A percentile compares a stretch with the other conserved stretches of the same genome.
These are phyloP conservation scores for Brassica cretica DNA, from an alignment of 345 rosid genomes.

Conservation along the genomic window DNA sequence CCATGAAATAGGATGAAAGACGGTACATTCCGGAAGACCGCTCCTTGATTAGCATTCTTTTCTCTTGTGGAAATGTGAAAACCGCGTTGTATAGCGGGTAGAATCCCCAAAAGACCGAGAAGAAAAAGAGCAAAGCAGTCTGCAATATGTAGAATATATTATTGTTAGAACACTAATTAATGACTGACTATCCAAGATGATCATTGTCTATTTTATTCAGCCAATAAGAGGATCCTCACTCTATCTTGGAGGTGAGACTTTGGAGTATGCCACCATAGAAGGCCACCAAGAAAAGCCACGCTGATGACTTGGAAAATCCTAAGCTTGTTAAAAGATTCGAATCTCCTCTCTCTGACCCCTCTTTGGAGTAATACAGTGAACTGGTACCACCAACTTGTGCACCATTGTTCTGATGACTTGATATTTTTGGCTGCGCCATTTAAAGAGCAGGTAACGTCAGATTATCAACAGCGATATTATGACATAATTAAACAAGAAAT, in stretches of 20 bases:
- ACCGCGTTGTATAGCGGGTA: conserved; percentile 99
- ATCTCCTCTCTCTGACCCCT: conserved; percentile 80
- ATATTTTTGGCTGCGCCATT: conserved; percentile 46
- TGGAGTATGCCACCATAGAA: conserved; percentile 97
- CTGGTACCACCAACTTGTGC: conserved; percentile 97
- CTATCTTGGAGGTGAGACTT: conserved; percentile 82
- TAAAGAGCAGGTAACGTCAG: background rate
- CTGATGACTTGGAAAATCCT: conserved; percentile 97
- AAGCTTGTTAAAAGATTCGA: conserved; percentile 86
- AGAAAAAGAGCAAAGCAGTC: conserved; percentile 94
- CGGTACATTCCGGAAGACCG: conserved; percentile 94
- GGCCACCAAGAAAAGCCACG: conserved; percentile 90
- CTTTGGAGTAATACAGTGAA: conserved; percentile 88
- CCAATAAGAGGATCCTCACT: conserved; percentile 48
- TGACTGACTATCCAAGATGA: background rate
- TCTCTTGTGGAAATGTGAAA: conserved; percentile 94
- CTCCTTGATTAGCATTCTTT: conserved; percentile 84
- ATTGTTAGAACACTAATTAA: conserved; percentile 10
- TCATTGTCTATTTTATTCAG: background rate
- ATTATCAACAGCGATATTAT: no score
- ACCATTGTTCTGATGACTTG: conserved; percentile 79
- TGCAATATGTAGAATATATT: conserved; percentile 42
- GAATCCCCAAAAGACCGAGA: conserved; percentile 99
- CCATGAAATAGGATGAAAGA: conserved; percentile 92
- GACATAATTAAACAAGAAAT: background rate